Percentiles rank a stretch among this genome's conserved stretches.
Evolutionary conservation across 1,284 basidiomycete genomes (phyloP).

Genomic region (Leccinum pachyderme): DNA sequence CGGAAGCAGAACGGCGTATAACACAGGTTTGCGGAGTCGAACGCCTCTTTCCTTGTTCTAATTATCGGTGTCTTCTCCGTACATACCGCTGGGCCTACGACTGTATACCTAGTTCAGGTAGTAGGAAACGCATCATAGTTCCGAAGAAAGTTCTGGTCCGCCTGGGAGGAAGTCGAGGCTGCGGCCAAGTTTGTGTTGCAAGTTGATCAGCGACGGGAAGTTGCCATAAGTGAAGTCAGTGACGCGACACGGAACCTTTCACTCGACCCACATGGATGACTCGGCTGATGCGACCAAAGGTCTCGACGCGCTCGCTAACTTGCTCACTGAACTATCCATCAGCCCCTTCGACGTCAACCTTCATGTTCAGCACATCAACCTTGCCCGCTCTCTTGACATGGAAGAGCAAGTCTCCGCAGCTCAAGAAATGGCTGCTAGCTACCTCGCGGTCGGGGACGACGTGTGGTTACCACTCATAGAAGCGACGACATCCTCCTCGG

Average conservation of each 20-base stretch:
- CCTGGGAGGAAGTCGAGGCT: neutral
- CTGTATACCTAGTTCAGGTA: neutral
- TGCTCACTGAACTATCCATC: slow-evolving; percentile 55
- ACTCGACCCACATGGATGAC: slow-evolving; percentile 14
- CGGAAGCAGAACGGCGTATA: neutral
- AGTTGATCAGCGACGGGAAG: neutral
- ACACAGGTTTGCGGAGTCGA: neutral
- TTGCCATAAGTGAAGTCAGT: neutral
- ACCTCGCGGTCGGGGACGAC: slow-evolving; percentile 62
- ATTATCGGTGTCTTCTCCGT: neutral
- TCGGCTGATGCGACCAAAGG: slow-evolving; percentile 38
- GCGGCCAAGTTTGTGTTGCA: neutral
- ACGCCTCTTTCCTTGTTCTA: neutral
- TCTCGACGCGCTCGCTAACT: slow-evolving; percentile 58
- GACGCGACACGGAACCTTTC: neutral
- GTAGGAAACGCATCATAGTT: neutral
- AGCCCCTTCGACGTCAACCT: slow-evolving; percentile 59
- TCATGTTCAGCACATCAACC: slow-evolving; percentile 62
- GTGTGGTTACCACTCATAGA: slow-evolving; percentile 65
- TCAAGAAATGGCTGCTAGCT: slow-evolving; percentile 62
- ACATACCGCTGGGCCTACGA: neutral
- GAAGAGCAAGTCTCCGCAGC: slow-evolving; percentile 55
- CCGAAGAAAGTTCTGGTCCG: neutral
- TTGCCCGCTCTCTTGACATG: slow-evolving; percentile 50
- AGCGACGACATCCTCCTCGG: slow-evolving; percentile 45